Evolutionary conservation across 2,329 filamentous ascomycete genomes (phyloP).

Genomic region (Allantophomopsis lycopodina): DNA sequence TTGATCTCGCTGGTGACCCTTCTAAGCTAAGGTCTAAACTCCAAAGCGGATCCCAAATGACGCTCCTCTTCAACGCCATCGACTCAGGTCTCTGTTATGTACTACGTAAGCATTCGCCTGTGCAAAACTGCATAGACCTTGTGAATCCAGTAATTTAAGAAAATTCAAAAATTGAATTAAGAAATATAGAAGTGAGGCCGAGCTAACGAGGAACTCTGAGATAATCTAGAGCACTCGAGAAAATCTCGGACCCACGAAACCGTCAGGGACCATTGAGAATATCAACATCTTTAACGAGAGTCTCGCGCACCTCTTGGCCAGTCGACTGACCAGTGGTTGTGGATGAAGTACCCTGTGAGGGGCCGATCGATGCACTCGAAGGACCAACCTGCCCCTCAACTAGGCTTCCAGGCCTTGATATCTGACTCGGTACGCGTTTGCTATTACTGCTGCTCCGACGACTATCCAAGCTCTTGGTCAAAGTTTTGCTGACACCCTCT

Average conservation of each 20-base stretch:
- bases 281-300: not conserved
- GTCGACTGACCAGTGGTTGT: constrained; percentile 1
- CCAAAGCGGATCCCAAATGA: constrained; percentile 51
- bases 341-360: not conserved
- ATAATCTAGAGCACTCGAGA: constrained; percentile 1
- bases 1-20: constrained; percentile 14
- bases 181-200: not conserved
- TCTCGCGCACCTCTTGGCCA: constrained; percentile 2
- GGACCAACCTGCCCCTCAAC: constrained; percentile 1
- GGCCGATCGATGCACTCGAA: not conserved
- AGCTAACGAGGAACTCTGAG: no score
- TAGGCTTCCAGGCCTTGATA: not conserved
- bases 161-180: not conserved
- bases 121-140: constrained; percentile 10
- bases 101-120: constrained; percentile 22
- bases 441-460: constrained; percentile 78
- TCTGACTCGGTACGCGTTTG: constrained; percentile 24
- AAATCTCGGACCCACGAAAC: constrained; percentile 1
- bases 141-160: no score
- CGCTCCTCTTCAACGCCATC: constrained; percentile 28
- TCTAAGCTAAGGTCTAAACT: constrained; percentile 43
- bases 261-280: constrained; percentile 1
- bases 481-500: constrained; percentile 61
- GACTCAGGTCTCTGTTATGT: constrained; percentile 7
- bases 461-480: constrained; percentile 82